Evolutionary conservation across 75 land plant species (phyloP).

Genomic region (Pinus albicaulis): DNA sequence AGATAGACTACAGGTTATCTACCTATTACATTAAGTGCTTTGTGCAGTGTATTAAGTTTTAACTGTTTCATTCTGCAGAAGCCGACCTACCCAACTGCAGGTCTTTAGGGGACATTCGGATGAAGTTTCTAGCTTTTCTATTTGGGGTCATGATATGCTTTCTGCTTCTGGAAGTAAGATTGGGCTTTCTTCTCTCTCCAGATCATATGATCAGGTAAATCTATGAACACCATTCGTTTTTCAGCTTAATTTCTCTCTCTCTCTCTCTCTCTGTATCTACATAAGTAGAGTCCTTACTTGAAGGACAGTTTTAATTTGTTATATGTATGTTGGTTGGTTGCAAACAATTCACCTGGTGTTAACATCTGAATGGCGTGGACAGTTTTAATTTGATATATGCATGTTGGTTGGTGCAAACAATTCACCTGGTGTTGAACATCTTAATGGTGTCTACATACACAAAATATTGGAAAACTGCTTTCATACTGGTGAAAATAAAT

Average conservation of each 20-base stretch:
- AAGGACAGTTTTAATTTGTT: background rate
- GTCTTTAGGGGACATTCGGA: conserved; percentile 74
- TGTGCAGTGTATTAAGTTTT: background rate
- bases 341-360: background rate
- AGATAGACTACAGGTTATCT: background rate
- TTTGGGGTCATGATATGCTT: conserved; percentile 81
- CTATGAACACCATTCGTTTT: background rate
- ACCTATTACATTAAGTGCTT: background rate
- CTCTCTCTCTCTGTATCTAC: background rate
- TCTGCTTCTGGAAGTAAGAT: conserved; percentile 82
- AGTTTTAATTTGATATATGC: background rate
- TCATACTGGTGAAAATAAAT: no score
- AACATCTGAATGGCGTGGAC: background rate
- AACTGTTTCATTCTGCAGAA: conserved; percentile 33
- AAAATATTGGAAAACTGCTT: no score
- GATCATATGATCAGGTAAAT: conserved; percentile 36
- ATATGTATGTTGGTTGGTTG: background rate
- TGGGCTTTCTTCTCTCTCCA: conserved; percentile 67
- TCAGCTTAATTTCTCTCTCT: background rate
- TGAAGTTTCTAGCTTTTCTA: conserved; percentile 68
- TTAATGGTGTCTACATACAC: no score
- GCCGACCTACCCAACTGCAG: conserved; percentile 31
- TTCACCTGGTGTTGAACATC: background rate
- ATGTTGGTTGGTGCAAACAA: background rate
- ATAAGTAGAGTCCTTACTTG: background rate